These are phyloP conservation scores for Phytopythium vexans DNA, from an alignment of 352 stramenopile species.

Conservation along the genomic window DNA sequence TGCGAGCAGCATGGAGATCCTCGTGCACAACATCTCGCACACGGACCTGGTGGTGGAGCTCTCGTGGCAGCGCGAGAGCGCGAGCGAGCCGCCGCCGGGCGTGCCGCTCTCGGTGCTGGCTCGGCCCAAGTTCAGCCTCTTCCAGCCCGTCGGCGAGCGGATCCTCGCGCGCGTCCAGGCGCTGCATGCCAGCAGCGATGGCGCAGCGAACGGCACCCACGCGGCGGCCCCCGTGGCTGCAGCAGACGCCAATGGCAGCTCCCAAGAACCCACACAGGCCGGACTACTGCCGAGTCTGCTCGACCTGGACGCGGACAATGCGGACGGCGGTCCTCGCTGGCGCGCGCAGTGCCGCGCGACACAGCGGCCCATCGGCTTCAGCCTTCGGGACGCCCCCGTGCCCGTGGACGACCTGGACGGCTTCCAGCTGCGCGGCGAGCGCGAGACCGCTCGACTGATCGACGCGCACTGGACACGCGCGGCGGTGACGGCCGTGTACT, in stretches of 20 bases:
- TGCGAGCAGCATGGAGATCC: conserved; percentile 79
- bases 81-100: conserved; percentile 1
- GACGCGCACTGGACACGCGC: conserved; percentile 63
- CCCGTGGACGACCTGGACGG: conserved; percentile 48
- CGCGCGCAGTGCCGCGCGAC: conserved; percentile 54
- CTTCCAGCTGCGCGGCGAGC: conserved; percentile 63
- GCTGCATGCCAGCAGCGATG: conserved; percentile 20
- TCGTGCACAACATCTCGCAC: conserved; percentile 97
- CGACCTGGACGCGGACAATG: conserved; percentile 24
- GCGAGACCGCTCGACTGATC: conserved; percentile 56
- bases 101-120: conserved; percentile 62
- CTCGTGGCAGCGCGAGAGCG: conserved; percentile 61
- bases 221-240: conserved; percentile 14
- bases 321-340: conserved; percentile 34
- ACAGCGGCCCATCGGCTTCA: conserved; percentile 78
- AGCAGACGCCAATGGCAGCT: conserved; percentile 15
- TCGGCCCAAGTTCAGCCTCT: conserved; percentile 87
- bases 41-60: conserved; percentile 94
- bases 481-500: conserved; percentile 89
- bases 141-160: conserved; percentile 72
- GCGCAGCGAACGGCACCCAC: conserved; percentile 6
- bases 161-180: conserved; percentile 68
- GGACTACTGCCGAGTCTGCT: conserved; percentile 68
- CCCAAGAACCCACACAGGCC: conserved; percentile 20
- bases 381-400: conserved; percentile 53